Conservation (phyloP, 2,329 filamentous ascomycete genomes). For the Paracoccidioides brasiliensis region DNA sequence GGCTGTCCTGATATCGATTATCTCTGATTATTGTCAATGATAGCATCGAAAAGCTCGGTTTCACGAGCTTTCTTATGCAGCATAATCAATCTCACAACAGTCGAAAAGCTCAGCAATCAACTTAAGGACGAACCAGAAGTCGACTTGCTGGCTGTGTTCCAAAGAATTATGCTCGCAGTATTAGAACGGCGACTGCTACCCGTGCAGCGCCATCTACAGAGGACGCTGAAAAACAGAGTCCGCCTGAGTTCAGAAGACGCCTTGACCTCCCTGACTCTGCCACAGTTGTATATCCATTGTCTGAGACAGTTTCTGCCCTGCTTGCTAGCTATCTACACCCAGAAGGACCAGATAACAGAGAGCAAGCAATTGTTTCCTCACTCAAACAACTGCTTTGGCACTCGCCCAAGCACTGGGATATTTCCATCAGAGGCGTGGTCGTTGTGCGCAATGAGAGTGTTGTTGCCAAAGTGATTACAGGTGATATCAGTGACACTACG, state of each 20-base stretch:
- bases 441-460: conserved; percentile 16
- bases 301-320: conserved; percentile 11
- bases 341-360: conserved; percentile 1
- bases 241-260: conserved; percentile 14
- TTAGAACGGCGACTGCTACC: conserved; percentile 12
- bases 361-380: conserved; percentile 8
- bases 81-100: conserved; percentile 11
- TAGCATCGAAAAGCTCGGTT: conserved; percentile 11
- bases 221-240: neutral
- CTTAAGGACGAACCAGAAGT: conserved; percentile 12
- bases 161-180: conserved; percentile 13
- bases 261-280: conserved; percentile 14
- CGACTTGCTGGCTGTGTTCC: conserved; percentile 13
- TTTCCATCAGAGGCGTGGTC: conserved; percentile 14
- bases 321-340: conserved; percentile 8
- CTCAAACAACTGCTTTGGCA: conserved; percentile 15
- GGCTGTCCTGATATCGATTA: conserved; percentile 15
- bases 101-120: conserved; percentile 10
- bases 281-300: conserved; percentile 15
- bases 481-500: conserved; percentile 12
- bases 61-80: conserved; percentile 9
- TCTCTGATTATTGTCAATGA: conserved; percentile 12
- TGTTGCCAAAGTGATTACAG: conserved; percentile 14
- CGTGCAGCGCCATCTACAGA: conserved; percentile 1
- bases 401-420: conserved; percentile 15